Conservation (phyloP, 805 yeast species). For the Novakomyces olei region DNA sequence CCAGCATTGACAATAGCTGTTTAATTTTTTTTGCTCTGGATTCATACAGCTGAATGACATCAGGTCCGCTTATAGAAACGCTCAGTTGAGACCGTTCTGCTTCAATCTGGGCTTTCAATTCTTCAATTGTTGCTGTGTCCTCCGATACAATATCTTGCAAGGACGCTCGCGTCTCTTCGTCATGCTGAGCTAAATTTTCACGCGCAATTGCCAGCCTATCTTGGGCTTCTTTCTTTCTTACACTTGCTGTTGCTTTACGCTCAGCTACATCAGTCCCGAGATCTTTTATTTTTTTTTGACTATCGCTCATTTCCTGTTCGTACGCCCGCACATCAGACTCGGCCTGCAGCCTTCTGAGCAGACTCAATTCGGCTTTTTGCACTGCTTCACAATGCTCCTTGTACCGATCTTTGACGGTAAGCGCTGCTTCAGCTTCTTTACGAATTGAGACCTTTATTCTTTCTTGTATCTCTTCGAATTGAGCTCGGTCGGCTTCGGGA, state of each 20-base stretch:
- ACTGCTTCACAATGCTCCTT: not conserved
- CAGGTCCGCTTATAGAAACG: too few species aligned
- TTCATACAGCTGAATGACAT: too few species aligned
- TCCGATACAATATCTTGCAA: not conserved
- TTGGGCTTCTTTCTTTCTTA: not conserved
- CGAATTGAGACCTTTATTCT: too few species aligned
- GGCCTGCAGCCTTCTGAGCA: not conserved
- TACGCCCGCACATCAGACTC: not conserved
- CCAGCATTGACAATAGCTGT: too few species aligned
- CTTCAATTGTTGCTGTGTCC: slow-evolving; percentile 17
- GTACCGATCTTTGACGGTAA: slow-evolving; percentile 9
- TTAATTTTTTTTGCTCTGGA: too few species aligned
- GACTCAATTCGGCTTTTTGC: not conserved
- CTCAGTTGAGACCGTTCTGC: too few species aligned
- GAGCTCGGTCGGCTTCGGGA: too few species aligned
- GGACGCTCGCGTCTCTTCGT: not conserved
- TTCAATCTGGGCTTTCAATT: too few species aligned
- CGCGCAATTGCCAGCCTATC: not conserved
- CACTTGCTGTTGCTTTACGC: too few species aligned
- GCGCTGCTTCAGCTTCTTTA: too few species aligned
- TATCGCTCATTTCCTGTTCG: not conserved
- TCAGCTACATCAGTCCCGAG: not conserved
- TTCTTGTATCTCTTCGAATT: too few species aligned
- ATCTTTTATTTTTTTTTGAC: not conserved
- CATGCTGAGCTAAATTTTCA: not conserved